These are phyloP conservation scores for Saprolegnia parasitica DNA, from an alignment of 352 stramenopile species.

Conservation along the genomic window DNA sequence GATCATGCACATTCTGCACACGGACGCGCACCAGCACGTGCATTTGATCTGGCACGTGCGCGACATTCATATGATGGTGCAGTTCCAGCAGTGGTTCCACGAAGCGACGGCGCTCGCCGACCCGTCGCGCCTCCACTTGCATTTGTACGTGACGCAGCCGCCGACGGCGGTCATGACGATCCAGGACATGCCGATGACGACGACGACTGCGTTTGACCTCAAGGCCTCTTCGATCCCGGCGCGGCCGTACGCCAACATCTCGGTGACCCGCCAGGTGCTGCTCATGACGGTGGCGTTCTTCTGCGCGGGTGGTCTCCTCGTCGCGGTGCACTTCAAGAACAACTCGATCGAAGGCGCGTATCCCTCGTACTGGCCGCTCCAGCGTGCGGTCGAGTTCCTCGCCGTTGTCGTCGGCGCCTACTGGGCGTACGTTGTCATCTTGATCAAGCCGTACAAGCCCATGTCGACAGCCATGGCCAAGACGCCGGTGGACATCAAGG, in stretches of 20 bases:
- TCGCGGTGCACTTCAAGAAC: conserved; percentile 67
- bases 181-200: background rate
- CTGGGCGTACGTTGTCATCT: conserved; percentile 17
- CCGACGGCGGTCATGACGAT: background rate
- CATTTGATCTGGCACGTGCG: conserved; percentile 82
- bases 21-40: conserved; percentile 63
- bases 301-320: conserved; percentile 58
- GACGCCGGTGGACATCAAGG: conserved; percentile 30
- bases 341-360: conserved; percentile 56
- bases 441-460: conserved; percentile 4
- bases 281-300: conserved; percentile 80
- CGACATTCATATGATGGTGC: conserved; percentile 63
- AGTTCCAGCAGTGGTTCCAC: conserved; percentile 79
- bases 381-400: conserved; percentile 69
- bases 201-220: background rate
- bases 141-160: conserved; percentile 39
- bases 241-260: conserved; percentile 16
- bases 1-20: conserved; percentile 73
- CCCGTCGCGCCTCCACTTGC: conserved; percentile 58
- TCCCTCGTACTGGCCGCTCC: conserved; percentile 47
- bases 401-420: conserved; percentile 58
- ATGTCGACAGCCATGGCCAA: background rate
- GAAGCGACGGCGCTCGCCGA: conserved; percentile 62
- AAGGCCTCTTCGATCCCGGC: conserved; percentile 10
- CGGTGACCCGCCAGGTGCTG: conserved; percentile 45